Evolutionary conservation across 441 rosid genomes (phyloP).

Genomic region (Gossypium schwendimanii): DNA sequence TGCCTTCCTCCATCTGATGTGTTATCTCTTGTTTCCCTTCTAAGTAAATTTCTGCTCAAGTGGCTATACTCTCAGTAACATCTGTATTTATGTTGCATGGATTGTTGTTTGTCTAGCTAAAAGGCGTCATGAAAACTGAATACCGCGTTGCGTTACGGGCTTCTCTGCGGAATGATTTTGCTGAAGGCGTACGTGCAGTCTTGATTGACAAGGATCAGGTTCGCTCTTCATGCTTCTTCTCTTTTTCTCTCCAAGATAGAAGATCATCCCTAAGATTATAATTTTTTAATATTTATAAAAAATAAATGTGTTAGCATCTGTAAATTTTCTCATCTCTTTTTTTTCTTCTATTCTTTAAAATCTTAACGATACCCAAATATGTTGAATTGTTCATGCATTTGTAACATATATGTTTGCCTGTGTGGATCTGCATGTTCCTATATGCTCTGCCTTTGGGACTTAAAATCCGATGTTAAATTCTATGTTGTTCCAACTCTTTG

Average conservation of each 20-base stretch:
- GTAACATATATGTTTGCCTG: background rate
- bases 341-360: background rate
- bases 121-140: slow-evolving; percentile 75
- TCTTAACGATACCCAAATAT: background rate
- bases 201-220: slow-evolving; percentile 96
- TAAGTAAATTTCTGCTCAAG: background rate
- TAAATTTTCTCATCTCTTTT: background rate
- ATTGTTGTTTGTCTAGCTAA: slow-evolving; percentile 35
- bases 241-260: background rate
- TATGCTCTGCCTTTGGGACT: too few relatives aligned
- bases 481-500: too few relatives aligned
- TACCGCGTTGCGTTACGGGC: slow-evolving; percentile 74
- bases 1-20: background rate
- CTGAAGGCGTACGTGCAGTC: slow-evolving; percentile 93
- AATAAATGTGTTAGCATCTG: background rate
- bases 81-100: slow-evolving; percentile 5
- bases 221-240: slow-evolving; percentile 13
- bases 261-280: background rate
- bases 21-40: background rate
- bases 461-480: too few relatives aligned
- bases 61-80: background rate
- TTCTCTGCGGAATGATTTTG: slow-evolving; percentile 66
- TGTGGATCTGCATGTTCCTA: background rate
- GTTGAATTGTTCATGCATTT: background rate
- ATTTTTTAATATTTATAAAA: background rate